These are phyloP conservation scores for Leishmania amazonensis DNA, from an alignment of 208 protist genomes.

Conservation along the genomic window DNA sequence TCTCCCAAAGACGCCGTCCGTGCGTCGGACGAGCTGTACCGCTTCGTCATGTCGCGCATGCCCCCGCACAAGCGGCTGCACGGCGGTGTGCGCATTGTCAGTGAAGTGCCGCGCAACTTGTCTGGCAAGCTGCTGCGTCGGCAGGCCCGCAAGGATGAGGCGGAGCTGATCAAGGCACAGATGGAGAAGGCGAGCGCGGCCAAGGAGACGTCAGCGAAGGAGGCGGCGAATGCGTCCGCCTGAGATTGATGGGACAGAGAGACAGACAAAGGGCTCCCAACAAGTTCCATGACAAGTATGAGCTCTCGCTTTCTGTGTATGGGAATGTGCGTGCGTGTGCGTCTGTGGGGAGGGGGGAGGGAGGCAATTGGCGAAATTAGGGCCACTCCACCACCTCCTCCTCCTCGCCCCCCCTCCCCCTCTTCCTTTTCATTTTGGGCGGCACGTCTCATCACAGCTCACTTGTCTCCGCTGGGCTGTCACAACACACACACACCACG, in stretches of 20 bases:
- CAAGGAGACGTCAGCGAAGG: neutral
- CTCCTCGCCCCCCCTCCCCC: no score
- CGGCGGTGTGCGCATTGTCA: slow-evolving; percentile 67
- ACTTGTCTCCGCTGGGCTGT: neutral
- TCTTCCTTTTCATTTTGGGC: neutral
- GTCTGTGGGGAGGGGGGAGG: neutral
- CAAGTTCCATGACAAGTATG: neutral
- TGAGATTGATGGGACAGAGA: neutral
- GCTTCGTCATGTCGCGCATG: slow-evolving; percentile 39
- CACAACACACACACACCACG: neutral
- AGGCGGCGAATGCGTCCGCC: neutral
- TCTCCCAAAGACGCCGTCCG: slow-evolving; percentile 37
- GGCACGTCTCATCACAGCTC: neutral
- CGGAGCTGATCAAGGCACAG: slow-evolving; percentile 30
- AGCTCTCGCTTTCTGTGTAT: neutral
- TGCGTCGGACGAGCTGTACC: slow-evolving; percentile 47
- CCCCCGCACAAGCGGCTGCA: slow-evolving; percentile 77
- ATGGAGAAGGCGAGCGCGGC: neutral
- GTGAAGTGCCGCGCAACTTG: slow-evolving; percentile 59
- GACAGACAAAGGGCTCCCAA: neutral
- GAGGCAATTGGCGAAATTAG: neutral
- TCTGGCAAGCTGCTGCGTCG: slow-evolving; percentile 84
- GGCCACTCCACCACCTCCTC: neutral
- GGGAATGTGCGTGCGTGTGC: neutral
- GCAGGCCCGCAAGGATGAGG: slow-evolving; percentile 36